Evolutionary conservation across 2,329 filamentous ascomycete genomes (phyloP).

Genomic region (Exserohilum rostratum): DNA sequence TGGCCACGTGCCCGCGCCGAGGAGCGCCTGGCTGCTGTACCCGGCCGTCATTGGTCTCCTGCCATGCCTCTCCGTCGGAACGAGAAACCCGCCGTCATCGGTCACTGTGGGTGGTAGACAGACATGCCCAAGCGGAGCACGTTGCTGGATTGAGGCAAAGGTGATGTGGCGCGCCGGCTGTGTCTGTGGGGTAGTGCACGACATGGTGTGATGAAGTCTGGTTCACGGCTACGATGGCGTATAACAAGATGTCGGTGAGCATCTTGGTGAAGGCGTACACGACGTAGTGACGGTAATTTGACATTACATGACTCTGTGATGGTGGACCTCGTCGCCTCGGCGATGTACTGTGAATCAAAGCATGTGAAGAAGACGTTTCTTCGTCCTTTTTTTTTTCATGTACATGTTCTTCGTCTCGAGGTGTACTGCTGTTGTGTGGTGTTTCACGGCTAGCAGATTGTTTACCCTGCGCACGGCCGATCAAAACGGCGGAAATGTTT

Average conservation of each 20-base stretch:
- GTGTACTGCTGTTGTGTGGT: not conserved
- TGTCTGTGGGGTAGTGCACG: not conserved
- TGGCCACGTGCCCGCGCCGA: conserved; percentile 1
- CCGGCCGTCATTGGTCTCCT: not conserved
- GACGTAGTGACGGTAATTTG: not conserved
- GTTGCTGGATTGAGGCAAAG: not conserved
- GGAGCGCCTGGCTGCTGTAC: not conserved
- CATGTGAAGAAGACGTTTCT: not conserved
- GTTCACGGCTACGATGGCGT: not conserved
- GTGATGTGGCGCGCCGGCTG: not conserved
- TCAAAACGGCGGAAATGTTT: not conserved
- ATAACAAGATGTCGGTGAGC: not conserved
- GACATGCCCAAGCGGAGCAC: not conserved
- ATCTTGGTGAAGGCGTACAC: not conserved
- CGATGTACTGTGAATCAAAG: not conserved
- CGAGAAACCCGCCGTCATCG: not conserved
- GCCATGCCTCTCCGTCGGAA: not conserved
- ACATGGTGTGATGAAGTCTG: not conserved
- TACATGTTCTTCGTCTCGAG: not conserved
- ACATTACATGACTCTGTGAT: not conserved
- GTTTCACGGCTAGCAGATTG: not conserved
- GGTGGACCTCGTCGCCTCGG: not conserved
- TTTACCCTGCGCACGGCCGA: not conserved
- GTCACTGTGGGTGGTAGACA: not conserved
- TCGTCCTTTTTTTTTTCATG: not conserved